Base-by-base conservation (phyloP, 2,329 filamentous ascomycete genomes). In the Ophiocordyceps australis region DNA sequence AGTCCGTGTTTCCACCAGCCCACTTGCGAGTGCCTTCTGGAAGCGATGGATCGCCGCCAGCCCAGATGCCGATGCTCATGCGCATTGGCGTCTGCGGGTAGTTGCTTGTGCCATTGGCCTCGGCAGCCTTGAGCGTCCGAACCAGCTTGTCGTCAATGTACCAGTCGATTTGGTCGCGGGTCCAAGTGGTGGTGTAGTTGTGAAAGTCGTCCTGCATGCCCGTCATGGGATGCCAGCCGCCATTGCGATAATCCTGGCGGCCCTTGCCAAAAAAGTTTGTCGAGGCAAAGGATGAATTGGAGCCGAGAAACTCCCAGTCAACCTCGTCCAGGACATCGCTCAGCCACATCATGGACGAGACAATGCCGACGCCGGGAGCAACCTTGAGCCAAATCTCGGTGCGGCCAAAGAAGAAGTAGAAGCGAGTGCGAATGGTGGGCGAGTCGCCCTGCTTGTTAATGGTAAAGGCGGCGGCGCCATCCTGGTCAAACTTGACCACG, bases 311-410 rank as follows among this genome's bases (percentile, higher is more conserved):
- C 44, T 89, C 80, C 68, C 80, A 86, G 43, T 93, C 83, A 21
- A 92, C 73, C 51, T 92, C 81, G 45, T 92, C 83, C 10, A 86
- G 62, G 38, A 83, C 74, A 38, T 89, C 76, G 26, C 77, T 86
- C 36, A 89, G 62, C 48, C 86, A 63, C 45, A 92, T 85, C 41
- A 91, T 74, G 33, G 78, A 72, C 41, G 74, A 82, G 38, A 93
- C 68, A 34, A 93, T 74, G 26, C 83, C 83, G 7, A 54, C 55
- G 12, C 83, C 83, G 2, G 59, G 54, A 1, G 83, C 73, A 4
- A 78, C 77, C 54, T 81, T 80, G 57, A 91, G 66, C 37, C 68
- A 61, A 30, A 86, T 63, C 49, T 89, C 80, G 29, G 81, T 72
- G 32, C 73, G 69, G 28, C 82, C 82, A 37, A 77, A 86, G 58